phyloP scores from a whole-genome alignment of 176 grass and related monocot genomes.

The Carex parvula region DNA sequence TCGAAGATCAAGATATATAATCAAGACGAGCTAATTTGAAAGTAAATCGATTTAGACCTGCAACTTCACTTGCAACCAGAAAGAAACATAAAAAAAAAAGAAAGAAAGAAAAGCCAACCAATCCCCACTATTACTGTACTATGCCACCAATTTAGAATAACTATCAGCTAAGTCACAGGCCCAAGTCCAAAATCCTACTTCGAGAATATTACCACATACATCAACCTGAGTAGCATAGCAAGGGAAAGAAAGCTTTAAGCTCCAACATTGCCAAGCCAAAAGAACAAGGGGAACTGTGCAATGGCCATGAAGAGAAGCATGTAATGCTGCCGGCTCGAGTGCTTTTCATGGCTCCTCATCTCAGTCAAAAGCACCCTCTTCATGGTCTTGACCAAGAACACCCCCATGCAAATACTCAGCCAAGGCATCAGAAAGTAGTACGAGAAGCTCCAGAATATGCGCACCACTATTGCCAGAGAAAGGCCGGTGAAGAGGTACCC shows the following conservation, averaged over 20 bases:
- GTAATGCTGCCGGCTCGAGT: constrained; percentile 66
- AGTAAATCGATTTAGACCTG: not conserved
- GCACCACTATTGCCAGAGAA: constrained; percentile 40
- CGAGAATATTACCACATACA: not conserved
- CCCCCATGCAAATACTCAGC: constrained; percentile 82
- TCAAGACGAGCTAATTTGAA: not conserved
- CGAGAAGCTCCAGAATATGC: constrained; percentile 61
- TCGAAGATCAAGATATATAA: not conserved
- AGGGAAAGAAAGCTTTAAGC: constrained; percentile 22
- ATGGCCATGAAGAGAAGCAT: constrained; percentile 80
- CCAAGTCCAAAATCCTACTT: not conserved
- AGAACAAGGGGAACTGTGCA: constrained; percentile 80
- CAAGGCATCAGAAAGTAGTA: constrained; percentile 76
- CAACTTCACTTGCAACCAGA: not conserved
- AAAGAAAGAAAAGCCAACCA: not conserved
- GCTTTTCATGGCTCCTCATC: constrained; percentile 66
- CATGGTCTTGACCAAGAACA: constrained; percentile 91
- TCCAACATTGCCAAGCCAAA: constrained; percentile 73
- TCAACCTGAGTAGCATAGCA: not conserved
- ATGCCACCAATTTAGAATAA: not conserved
- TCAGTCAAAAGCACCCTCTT: constrained; percentile 80
- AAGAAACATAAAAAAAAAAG: no score
- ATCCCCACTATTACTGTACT: not conserved
- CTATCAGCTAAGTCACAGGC: constrained; percentile 2
- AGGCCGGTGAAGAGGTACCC: constrained; percentile 66